phyloP scores from a whole-genome alignment of 2,329 filamentous ascomycete genomes.

The Penicillium janthinellum region DNA sequence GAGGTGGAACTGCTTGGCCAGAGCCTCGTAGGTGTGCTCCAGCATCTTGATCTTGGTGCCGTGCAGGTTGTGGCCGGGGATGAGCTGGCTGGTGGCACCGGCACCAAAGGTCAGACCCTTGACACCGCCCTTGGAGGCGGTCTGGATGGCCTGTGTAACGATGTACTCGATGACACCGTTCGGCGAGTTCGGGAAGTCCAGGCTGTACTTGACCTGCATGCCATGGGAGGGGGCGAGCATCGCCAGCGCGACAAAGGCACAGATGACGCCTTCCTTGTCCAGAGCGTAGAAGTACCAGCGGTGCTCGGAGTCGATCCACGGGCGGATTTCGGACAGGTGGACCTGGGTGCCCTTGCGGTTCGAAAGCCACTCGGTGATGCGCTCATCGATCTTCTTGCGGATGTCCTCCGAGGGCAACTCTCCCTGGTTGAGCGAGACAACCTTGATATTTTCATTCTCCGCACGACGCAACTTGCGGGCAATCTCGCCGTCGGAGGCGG shows the following conservation, averaged over 20 bases:
- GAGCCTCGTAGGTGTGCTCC: constrained; percentile 76
- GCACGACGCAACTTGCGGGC: constrained; percentile 77
- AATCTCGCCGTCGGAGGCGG: constrained; percentile 65
- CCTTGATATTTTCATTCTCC: constrained; percentile 80
- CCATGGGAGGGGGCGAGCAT: constrained; percentile 79
- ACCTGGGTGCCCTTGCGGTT: constrained; percentile 83
- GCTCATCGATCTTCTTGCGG: constrained; percentile 67
- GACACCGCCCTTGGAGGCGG: constrained; percentile 60
- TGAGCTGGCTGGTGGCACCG: constrained; percentile 73
- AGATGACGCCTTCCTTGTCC: constrained; percentile 70
- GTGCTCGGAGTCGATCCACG: constrained; percentile 82
- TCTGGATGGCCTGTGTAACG: constrained; percentile 70
- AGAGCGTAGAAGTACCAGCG: constrained; percentile 83
- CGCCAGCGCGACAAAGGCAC: constrained; percentile 77
- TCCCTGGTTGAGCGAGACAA: constrained; percentile 70
- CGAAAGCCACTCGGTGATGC: constrained; percentile 77
- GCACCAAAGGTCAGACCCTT: constrained; percentile 81
- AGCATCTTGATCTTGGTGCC: constrained; percentile 80
- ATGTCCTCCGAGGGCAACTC: constrained; percentile 66
- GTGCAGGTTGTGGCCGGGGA: constrained; percentile 77
- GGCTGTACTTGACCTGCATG: constrained; percentile 94
- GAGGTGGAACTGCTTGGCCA: constrained; percentile 79
- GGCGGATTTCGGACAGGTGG: constrained; percentile 84
- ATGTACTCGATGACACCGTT: constrained; percentile 84
- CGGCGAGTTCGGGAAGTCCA: constrained; percentile 87